phyloP scores from a whole-genome alignment of 768 basidiomycete genomes.

The Termitomyces sp. region DNA sequence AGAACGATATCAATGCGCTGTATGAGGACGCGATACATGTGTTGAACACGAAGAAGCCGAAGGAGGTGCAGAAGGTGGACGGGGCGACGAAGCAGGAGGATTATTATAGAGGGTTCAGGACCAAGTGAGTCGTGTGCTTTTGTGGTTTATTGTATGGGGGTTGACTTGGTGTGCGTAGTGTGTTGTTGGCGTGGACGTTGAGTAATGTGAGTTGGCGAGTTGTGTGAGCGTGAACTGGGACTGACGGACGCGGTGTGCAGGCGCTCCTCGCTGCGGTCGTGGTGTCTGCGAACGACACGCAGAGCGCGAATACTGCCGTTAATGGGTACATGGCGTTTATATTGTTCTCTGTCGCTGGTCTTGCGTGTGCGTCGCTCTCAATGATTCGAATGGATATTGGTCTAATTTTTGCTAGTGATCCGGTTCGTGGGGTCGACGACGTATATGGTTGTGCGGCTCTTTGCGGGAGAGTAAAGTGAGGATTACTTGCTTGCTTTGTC shows the following conservation, averaged over 20 bases:
- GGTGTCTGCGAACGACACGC: slow-evolving; percentile 47
- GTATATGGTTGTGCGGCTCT: slow-evolving; percentile 83
- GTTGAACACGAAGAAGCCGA: slow-evolving; percentile 72
- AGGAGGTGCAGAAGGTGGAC: slow-evolving; percentile 61
- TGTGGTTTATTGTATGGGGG: slow-evolving; percentile 28
- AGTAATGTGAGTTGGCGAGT: slow-evolving; percentile 53
- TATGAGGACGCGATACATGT: slow-evolving; percentile 91
- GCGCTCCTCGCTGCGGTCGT: slow-evolving; percentile 72
- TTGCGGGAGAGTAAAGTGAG: slow-evolving; percentile 71
- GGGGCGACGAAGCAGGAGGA: slow-evolving; percentile 67
- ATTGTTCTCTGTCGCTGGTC: slow-evolving; percentile 80
- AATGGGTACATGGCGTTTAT: slow-evolving; percentile 88
- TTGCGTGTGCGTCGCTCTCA: slow-evolving; percentile 62
- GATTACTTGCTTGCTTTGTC: no score
- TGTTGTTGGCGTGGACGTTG: slow-evolving; percentile 80
- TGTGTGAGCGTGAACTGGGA: background rate
- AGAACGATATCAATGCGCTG: slow-evolving; percentile 83
- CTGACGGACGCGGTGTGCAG: slow-evolving; percentile 21
- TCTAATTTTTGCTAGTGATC: slow-evolving; percentile 47
- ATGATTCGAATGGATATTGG: background rate
- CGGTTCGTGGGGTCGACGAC: slow-evolving; percentile 78
- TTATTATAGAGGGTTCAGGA: slow-evolving; percentile 85
- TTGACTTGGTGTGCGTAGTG: slow-evolving; percentile 22
- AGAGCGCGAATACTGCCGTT: slow-evolving; percentile 51
- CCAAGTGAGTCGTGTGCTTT: slow-evolving; percentile 55